Conservation (phyloP, 805 yeast genomes). For the Metschnikowia borealis region DNA sequence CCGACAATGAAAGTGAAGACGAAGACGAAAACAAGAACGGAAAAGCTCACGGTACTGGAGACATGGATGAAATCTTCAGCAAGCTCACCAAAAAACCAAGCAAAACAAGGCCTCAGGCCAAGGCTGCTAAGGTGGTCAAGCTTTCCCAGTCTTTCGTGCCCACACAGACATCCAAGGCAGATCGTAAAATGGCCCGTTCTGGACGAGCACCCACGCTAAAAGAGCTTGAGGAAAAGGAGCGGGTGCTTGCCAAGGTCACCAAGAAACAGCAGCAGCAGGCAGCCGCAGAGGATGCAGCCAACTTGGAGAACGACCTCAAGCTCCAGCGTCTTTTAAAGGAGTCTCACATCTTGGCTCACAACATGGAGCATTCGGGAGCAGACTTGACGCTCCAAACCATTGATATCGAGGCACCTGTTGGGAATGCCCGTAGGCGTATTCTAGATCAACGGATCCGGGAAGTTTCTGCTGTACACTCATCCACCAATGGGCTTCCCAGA, state of each 20-base stretch:
- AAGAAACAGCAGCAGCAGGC: conserved; percentile 34
- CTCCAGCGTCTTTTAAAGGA: conserved; percentile 66
- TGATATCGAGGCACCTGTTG: conserved; percentile 59
- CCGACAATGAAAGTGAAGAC: background rate
- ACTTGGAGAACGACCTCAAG: conserved; percentile 66
- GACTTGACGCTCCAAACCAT: conserved; percentile 61
- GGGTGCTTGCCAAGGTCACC: conserved; percentile 23
- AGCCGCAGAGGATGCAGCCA: conserved; percentile 43
- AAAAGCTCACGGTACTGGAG: background rate
- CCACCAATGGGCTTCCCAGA: conserved; percentile 40
- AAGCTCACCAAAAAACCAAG: background rate
- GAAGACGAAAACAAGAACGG: no score
- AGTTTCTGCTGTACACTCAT: conserved; percentile 39
- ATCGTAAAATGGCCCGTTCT: conserved; percentile 49
- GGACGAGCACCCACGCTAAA: conserved; percentile 57
- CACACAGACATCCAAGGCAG: conserved; percentile 37
- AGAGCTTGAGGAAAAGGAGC: conserved; percentile 27
- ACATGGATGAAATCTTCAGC: background rate
- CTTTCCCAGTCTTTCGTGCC: conserved; percentile 34
- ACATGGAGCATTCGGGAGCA: conserved; percentile 55
- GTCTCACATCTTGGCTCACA: conserved; percentile 57
- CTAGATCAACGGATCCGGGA: conserved; percentile 53
- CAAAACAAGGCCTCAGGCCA: background rate
- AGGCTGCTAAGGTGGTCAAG: conserved; percentile 46
- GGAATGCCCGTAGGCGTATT: conserved; percentile 65